phyloP scores from a whole-genome alignment of 2,329 filamentous ascomycete genomes.

The Phyllosticta capitalensis region DNA sequence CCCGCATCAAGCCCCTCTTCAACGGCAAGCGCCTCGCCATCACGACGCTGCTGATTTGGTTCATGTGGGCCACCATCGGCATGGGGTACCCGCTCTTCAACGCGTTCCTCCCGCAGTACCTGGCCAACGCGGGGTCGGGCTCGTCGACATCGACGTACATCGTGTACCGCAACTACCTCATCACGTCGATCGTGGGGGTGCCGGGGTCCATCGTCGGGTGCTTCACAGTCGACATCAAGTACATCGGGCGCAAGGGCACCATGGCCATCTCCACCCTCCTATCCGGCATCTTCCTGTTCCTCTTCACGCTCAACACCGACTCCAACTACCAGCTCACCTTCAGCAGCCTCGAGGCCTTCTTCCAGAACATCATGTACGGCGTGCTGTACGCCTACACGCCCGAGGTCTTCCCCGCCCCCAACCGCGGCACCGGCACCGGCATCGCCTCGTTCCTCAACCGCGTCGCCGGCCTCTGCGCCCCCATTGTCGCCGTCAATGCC shows the following conservation, averaged over 20 bases:
- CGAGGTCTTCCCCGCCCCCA: conserved; percentile 64
- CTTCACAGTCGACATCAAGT: conserved; percentile 63
- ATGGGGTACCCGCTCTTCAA: conserved; percentile 87
- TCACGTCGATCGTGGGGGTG: conserved; percentile 66
- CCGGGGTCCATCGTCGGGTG: conserved; percentile 68
- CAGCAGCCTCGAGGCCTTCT: conserved; percentile 59
- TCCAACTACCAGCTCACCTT: conserved; percentile 53
- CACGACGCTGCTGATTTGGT: conserved; percentile 54
- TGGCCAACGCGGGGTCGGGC: conserved; percentile 46
- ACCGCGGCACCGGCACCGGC: conserved; percentile 62
- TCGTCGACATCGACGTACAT: conserved; percentile 20
- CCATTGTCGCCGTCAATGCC: conserved; percentile 50
- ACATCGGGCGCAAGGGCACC: conserved; percentile 61
- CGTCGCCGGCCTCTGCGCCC: conserved; percentile 56
- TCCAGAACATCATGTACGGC: conserved; percentile 52
- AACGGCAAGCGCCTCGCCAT: conserved; percentile 37
- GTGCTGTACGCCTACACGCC: conserved; percentile 70
- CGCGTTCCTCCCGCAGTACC: conserved; percentile 80
- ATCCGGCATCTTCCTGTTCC: conserved; percentile 59
- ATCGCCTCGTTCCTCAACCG: conserved; percentile 64
- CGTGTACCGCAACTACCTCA: conserved; percentile 72
- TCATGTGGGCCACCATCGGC: conserved; percentile 73
- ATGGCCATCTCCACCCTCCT: conserved; percentile 59
- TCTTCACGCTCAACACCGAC: conserved; percentile 51
- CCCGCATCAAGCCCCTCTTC: conserved; percentile 58